These are phyloP conservation scores for Leccinum barrowsii DNA, from an alignment of 768 basidiomycete species.

Conservation along the genomic window DNA sequence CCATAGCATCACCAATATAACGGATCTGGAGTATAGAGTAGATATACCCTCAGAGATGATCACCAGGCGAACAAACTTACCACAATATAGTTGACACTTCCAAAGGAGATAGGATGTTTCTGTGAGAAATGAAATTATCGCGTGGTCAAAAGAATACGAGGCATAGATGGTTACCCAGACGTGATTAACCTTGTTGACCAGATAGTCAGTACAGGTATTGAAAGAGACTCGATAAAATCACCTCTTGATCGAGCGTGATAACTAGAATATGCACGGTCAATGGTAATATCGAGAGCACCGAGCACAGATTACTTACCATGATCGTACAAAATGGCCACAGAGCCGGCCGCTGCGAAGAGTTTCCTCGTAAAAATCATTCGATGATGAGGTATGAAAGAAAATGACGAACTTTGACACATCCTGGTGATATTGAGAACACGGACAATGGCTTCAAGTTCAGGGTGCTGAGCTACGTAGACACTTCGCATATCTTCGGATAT, in stretches of 20 bases:
- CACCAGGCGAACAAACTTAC: background rate
- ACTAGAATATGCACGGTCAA: slow-evolving; percentile 1
- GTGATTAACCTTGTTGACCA: background rate
- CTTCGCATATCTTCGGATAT: background rate
- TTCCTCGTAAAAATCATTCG: background rate
- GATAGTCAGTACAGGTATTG: background rate
- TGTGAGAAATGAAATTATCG: background rate
- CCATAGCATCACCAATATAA: slow-evolving; percentile 10
- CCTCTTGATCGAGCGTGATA: background rate
- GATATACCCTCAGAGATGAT: background rate
- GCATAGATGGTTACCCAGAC: background rate
- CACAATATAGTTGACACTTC: slow-evolving; percentile 16
- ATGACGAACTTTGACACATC: background rate
- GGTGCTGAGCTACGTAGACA: background rate
- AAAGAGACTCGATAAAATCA: background rate
- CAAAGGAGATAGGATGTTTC: slow-evolving; percentile 9
- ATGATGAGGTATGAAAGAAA: background rate
- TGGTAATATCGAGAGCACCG: background rate
- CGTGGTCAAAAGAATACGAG: background rate
- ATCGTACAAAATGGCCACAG: background rate
- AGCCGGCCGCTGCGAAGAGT: background rate
- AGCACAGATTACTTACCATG: background rate
- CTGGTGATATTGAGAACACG: background rate
- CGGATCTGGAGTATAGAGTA: slow-evolving; percentile 2
- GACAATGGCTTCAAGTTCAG: background rate